Evolutionary conservation across 371 early-diverging fungal genomes (phyloP), one percentile per base, ranked within the genome.

Genomic region (Haplosporangium sp.): DNA sequence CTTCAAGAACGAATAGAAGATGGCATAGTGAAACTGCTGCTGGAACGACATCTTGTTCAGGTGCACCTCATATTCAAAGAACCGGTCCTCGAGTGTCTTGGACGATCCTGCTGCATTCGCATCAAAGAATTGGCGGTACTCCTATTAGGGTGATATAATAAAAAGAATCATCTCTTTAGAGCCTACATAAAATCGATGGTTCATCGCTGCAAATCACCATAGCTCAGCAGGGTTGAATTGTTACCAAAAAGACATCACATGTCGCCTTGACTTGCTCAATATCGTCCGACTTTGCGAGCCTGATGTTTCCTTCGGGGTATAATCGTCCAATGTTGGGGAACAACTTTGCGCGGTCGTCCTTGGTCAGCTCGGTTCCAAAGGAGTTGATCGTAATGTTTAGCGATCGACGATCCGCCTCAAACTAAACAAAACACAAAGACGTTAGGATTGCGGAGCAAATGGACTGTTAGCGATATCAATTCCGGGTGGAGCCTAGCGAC

Each of bases 381-480:
- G 98, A 97, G 86, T 99, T 99, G 86, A 98, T 94, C 18, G 98
- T 98, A 67, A 99, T 98, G 81, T 97, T 98, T 82, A 99, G 92
- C 23, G 95, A 91, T 52, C 98, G 93, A 40, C 99, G 94, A 80
- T 99, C 99, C 1, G 99, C 97, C 84, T 99, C 99, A 83, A 98
- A 98, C 92, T 96, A 63, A 54, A 67, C 5, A 20, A 51, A 9
- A 62, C 48, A 38, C 4, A 37, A 20, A 51, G 61, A 54, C 1
- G 29, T 29, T 29, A 4, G 29, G 4, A 29, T 29, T 29, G 29
- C 29, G 29, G 29, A 29, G 29, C 29, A 67, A 12, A 60, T 23
- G 50, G 0, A 50, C 23, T 37, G 51, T 43, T 37, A 38, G 29
- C 2, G 9, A 37, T 0, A 16, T 12, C 37, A 59, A 43, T 46